Conservation (phyloP, 2,329 filamentous ascomycete species). For the Knufia fluminis region DNA sequence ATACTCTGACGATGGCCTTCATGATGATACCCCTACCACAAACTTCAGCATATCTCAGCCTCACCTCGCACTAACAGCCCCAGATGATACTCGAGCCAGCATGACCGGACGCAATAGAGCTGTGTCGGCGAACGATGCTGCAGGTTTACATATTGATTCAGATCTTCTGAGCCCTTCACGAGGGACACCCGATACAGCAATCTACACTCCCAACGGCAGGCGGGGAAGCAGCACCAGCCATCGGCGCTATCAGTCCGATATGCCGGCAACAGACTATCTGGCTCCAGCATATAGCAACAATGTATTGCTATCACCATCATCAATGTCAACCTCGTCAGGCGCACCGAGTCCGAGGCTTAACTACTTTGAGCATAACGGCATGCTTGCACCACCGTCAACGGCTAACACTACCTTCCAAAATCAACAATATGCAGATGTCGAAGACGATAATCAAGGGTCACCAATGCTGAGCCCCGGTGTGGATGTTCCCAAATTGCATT, state of each 20-base stretch:
- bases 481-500: constrained; percentile 5
- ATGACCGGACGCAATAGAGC: constrained; percentile 37
- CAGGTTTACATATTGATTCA: constrained; percentile 37
- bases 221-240: not conserved
- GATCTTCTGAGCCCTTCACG: constrained; percentile 24
- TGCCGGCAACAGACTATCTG: not conserved
- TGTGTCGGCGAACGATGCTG: constrained; percentile 52
- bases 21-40: not conserved
- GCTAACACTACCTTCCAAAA: not conserved
- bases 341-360: not conserved
- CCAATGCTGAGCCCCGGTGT: constrained; percentile 8
- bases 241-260: not conserved
- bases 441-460: not conserved
- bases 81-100: not conserved
- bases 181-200: constrained; percentile 6
- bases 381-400: constrained; percentile 6
- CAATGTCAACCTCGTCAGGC: not conserved
- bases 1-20: constrained; percentile 56
- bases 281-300: not conserved
- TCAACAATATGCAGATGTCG: not conserved
- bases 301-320: not conserved
- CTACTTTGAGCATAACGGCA: not conserved
- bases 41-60: not conserved
- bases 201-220: not conserved
- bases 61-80: not conserved